Evolutionary conservation across 139 green algal species (phyloP).

Genomic region (Zygnema circumcarinatum): DNA sequence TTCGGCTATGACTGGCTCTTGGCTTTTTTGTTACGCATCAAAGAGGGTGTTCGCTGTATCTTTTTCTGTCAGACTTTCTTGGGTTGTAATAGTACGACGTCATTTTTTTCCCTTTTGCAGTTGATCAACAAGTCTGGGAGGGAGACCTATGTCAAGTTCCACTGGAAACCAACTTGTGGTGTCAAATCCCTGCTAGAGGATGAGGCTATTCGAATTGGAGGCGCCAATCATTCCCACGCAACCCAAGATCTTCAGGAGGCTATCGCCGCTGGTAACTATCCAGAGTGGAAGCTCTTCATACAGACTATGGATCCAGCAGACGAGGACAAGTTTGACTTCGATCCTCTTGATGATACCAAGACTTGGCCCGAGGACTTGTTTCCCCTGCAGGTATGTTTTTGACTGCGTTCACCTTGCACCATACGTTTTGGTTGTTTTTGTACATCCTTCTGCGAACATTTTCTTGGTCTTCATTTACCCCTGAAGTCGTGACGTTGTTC

Average conservation of each 20-base stretch:
- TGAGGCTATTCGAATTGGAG: slow-evolving; percentile 86
- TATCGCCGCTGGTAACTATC: slow-evolving; percentile 89
- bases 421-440: no score
- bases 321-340: slow-evolving; percentile 82
- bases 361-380: slow-evolving; percentile 84
- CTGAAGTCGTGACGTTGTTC: no score
- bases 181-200: slow-evolving; percentile 88
- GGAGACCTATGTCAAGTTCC: slow-evolving; percentile 95
- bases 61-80: no score
- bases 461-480: no score
- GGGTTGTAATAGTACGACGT: no score
- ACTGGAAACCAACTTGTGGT: slow-evolving; percentile 89
- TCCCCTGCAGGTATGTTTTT: slow-evolving; percentile 70
- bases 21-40: no score
- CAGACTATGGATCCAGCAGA: slow-evolving; percentile 90
- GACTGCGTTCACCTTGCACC: no score
- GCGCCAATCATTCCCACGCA: slow-evolving; percentile 92
- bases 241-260: slow-evolving; percentile 94
- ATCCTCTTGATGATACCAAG: slow-evolving; percentile 87
- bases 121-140: slow-evolving; percentile 82
- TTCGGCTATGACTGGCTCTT: no score
- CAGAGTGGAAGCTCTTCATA: slow-evolving; percentile 91
- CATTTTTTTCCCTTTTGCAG: no score
- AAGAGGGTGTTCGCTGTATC: no score
- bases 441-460: no score